Base-by-base conservation (phyloP, 768 basidiomycete species). In the Guyanaporus albipodus region DNA sequence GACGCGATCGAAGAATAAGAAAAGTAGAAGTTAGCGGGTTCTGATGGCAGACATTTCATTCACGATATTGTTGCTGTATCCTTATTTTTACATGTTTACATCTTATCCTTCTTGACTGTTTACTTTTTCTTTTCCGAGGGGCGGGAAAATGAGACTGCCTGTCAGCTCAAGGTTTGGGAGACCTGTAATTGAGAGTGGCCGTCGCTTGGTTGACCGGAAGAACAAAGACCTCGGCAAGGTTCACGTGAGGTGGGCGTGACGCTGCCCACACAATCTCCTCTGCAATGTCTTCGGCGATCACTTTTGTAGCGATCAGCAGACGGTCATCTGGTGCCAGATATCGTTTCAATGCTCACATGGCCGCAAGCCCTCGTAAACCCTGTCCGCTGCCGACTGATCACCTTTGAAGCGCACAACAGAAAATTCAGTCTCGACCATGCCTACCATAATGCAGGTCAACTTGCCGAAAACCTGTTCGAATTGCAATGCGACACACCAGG, bases 221-320 rank as follows among this genome's bases (percentile, higher is more conserved):
- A 36, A 91, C 75, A 46, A 80, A 78, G 10, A 88, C 67, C 59
- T 92, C 86, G 1, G 90, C 91, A 34, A 97, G 76, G 62, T 97
- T 93, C 36, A 97, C 90, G 60, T 95, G 94, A 32, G 88, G 75
- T 10, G 94, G 94, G 33, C 94, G 83, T 10, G 87, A 77, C 17
- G 96, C 95, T 12, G 84, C 84, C 95, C 95, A 99, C 17, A 95
- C 92, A 59, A 99, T 94, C 68, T 98, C 93, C 64, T 99, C 96
- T 1, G 96, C 96, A 37, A 97, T 86, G 61, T 97, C 93, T 49
- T 85, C 76, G 7, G 85, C 82, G 6, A 78, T 76, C 66, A 95
- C 89, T 93, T 58, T 26, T 19, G 26, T 15, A 37, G 38, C 36
- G 42, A 58, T 49, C 35, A 44, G 50, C 38, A 33, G 8, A 29